These are phyloP conservation scores for Ustilago sp. DNA, from an alignment of 1,284 basidiomycete species.

Conservation along the genomic window DNA sequence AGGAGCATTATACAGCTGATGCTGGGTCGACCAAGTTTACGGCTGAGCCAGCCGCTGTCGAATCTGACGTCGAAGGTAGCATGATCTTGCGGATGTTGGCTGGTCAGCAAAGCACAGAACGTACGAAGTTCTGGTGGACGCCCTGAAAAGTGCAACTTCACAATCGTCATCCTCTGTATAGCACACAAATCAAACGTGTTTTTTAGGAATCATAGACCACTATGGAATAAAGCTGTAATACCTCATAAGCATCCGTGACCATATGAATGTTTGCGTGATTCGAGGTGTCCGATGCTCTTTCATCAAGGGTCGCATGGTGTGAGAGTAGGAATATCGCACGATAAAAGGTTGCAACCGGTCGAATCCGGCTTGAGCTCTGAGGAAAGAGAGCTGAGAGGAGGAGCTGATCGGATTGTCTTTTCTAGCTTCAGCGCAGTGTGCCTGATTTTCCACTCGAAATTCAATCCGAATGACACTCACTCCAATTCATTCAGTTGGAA, in stretches of 20 bases:
- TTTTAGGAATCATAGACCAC: background rate
- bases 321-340: conserved; percentile 19
- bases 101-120: conserved; percentile 34
- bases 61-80: conserved; percentile 11
- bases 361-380: conserved; percentile 10
- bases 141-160: background rate
- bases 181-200: background rate
- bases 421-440: background rate
- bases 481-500: conserved; percentile 1
- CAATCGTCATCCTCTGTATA: background rate
- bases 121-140: conserved; percentile 43
- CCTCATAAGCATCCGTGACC: too few species aligned
- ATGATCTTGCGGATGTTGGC: conserved; percentile 40
- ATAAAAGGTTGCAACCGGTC: conserved; percentile 20
- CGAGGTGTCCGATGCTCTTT: background rate
- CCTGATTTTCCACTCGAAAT: background rate
- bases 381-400: background rate
- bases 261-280: background rate
- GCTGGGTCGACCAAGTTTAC: background rate
- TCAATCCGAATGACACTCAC: background rate
- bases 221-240: background rate
- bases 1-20: background rate
- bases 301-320: too few species aligned
- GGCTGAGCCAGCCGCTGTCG: background rate
- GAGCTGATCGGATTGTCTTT: conserved; percentile 32